Evolutionary conservation across 305 asterid species (phyloP).

Genomic region (Solanum hybrid): DNA sequence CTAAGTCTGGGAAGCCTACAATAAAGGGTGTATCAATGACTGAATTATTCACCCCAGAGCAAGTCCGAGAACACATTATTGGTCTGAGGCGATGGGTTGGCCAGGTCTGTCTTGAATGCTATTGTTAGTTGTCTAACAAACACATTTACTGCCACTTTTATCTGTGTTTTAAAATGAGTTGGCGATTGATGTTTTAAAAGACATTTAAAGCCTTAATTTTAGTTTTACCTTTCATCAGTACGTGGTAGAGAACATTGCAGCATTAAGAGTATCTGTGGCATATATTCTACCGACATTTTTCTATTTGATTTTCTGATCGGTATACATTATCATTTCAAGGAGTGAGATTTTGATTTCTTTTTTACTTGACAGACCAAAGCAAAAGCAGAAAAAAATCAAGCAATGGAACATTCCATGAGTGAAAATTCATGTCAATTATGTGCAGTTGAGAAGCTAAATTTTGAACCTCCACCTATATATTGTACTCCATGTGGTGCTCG

Average conservation of each 20-base stretch:
- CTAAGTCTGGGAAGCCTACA: constrained; percentile 90
- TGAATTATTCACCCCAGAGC: constrained; percentile 91
- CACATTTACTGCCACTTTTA: not conserved
- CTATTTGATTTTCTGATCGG: not conserved
- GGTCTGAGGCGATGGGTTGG: constrained; percentile 99
- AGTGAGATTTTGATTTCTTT: not conserved
- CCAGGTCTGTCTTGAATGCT: constrained; percentile 53
- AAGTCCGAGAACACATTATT: constrained; percentile 76
- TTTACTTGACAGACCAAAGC: constrained; percentile 68
- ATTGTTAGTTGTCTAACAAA: not conserved
- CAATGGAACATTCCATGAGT: constrained; percentile 85
- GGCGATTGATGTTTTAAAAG: not conserved
- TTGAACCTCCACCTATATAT: constrained; percentile 89
- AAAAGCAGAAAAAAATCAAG: constrained; percentile 88
- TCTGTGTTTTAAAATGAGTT: not conserved
- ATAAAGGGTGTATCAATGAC: constrained; percentile 94
- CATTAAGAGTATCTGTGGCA: not conserved
- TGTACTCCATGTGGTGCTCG: constrained; percentile 95
- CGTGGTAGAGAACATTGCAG: not conserved
- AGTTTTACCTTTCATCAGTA: not conserved
- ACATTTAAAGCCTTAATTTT: not conserved
- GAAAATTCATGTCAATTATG: constrained; percentile 98
- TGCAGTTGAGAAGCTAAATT: constrained; percentile 90
- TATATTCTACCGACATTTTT: not conserved
- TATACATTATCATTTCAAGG: not conserved